phyloP scores from a whole-genome alignment of 2,329 filamentous ascomycete genomes.

The Monilinia laxa region DNA sequence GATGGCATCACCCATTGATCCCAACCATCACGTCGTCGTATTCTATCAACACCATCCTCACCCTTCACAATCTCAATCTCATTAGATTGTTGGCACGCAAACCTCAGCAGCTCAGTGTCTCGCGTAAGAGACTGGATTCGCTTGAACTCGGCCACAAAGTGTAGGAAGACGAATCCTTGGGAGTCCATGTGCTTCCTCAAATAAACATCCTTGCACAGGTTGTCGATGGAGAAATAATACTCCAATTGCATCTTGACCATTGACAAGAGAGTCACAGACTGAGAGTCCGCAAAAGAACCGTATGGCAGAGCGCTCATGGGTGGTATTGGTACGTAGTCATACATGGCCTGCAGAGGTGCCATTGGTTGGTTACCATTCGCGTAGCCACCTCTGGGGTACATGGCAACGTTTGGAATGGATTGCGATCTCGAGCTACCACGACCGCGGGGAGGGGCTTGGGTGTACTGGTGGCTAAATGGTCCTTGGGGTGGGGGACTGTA shows the following conservation, averaged over 20 bases:
- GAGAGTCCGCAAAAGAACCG: conserved; percentile 57
- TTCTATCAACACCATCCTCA: conserved; percentile 73
- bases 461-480: conserved; percentile 39
- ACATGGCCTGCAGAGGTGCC: conserved; percentile 51
- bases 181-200: conserved; percentile 91
- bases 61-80: conserved; percentile 73
- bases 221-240: conserved; percentile 97
- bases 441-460: conserved; percentile 42
- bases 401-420: conserved; percentile 56
- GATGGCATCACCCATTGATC: conserved; percentile 73
- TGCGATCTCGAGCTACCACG: conserved; percentile 58
- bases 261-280: conserved; percentile 42
- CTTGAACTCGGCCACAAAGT: conserved; percentile 81
- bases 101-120: conserved; percentile 71
- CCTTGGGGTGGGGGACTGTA: conserved; percentile 44
- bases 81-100: conserved; percentile 69
- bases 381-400: conserved; percentile 48
- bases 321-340: conserved; percentile 55
- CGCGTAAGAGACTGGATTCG: conserved; percentile 72
- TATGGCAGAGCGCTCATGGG: conserved; percentile 59
- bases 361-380: conserved; percentile 43
- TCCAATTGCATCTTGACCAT: conserved; percentile 60
- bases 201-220: conserved; percentile 89
- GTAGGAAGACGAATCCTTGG: conserved; percentile 83
- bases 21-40: conserved; percentile 76